These are phyloP conservation scores for Termitomyces sp. DNA, from an alignment of 768 basidiomycete species.

Conservation along the genomic window DNA sequence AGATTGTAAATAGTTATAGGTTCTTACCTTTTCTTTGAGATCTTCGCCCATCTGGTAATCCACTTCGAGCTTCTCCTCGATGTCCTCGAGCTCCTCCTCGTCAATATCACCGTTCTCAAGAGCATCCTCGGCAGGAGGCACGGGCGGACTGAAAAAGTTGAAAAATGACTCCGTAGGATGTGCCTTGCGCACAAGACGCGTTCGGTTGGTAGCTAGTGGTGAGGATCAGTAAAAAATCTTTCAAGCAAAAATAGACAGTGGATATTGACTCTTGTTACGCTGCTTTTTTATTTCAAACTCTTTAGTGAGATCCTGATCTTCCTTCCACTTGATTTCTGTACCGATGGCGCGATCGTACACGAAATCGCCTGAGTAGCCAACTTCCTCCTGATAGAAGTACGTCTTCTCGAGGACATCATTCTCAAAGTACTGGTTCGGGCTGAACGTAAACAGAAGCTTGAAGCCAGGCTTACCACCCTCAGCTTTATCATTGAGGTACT, in stretches of 20 bases:
- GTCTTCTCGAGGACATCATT: conserved; percentile 86
- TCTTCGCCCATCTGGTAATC: conserved; percentile 99
- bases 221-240: neutral
- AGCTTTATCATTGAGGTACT: conserved; percentile 56
- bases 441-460: conserved; percentile 83
- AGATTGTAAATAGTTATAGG: neutral
- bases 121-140: conserved; percentile 62
- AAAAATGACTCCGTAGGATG: conserved; percentile 95
- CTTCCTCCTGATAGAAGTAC: conserved; percentile 88
- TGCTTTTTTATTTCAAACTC: conserved; percentile 99
- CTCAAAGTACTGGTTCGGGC: conserved; percentile 82
- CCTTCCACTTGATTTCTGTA: conserved; percentile 95
- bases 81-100: conserved; percentile 81
- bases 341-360: conserved; percentile 94
- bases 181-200: conserved; percentile 79
- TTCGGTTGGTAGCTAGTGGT: conserved; percentile 71
- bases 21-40: conserved; percentile 87
- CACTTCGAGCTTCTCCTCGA: conserved; percentile 90
- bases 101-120: conserved; percentile 71
- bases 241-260: neutral
- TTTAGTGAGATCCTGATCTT: conserved; percentile 96
- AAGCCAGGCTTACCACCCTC: conserved; percentile 79
- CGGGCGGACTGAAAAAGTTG: conserved; percentile 92
- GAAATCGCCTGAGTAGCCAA: conserved; percentile 95
- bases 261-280: conserved; percentile 87